Evolutionary conservation across 805 yeast genomes (phyloP), one percentile per base, ranked within the genome.

Genomic region (Yamadazyma laniorum): DNA sequence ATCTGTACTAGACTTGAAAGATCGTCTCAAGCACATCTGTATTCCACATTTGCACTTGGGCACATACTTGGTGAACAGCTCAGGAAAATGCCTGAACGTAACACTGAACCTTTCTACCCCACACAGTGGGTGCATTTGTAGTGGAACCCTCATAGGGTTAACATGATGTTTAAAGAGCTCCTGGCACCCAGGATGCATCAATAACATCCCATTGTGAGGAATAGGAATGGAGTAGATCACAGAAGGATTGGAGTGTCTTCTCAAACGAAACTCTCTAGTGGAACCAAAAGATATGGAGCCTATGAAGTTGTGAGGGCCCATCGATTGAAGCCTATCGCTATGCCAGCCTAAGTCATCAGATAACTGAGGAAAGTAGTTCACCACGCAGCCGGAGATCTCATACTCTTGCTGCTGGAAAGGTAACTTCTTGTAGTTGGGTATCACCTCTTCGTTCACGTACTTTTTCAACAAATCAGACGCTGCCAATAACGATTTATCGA

Each of bases 101-200:
- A 85, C 53, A 45, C 80, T 84, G 44, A 81, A 72, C 35, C 95
- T 59, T 4, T 65, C 43, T 1, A 70, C 47, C 0, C 81, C 82
- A 1, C 80, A 53, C 0, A 71, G 56, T 0, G 57, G 31, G 49
- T 55, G 49, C 30, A 67, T 62, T 38, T 74, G 73, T 4, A 68
- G 75, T 3, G 74, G 65, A 18, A 74, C 70, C 25, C 67, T 53
- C 35, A 74, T 53, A 0, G 78, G 59, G 38, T 65, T 61, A 0
- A 85, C 77, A 42, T 79, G 65, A 51, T 86, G 95, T 50, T 79
- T 83, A 53, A 61, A 85, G 35, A 75, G 77, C 46, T 85, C 95
- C 53, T 85, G 95, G 44, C 85, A 80, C 0, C 87, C 88, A 1
- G 87, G 83, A 42, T 81, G 79, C 95, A 85, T 85, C 2, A 85